Conservation (phyloP, 176 grass and related monocot species). For the Alloteropsis semialata region DNA sequence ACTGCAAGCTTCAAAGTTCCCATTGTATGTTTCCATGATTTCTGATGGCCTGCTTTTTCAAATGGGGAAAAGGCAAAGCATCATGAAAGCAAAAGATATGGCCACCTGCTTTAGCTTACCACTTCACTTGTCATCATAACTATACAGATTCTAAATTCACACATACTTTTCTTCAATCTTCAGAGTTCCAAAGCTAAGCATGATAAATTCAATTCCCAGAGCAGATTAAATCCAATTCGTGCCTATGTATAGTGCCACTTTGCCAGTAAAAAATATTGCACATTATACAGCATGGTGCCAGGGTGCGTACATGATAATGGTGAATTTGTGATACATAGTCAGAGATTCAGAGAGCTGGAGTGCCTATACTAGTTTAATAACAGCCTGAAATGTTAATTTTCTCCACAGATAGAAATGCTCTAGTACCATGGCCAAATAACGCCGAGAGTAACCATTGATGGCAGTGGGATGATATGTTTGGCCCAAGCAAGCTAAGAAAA, state of each 20-base stretch:
- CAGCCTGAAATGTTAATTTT: background rate
- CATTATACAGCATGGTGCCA: background rate
- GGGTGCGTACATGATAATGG: background rate
- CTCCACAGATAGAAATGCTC: background rate
- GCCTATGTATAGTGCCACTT: background rate
- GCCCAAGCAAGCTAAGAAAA: background rate
- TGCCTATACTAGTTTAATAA: background rate
- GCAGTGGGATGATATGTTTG: background rate
- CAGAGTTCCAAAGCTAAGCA: background rate
- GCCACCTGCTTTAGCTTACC: background rate
- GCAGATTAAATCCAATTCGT: background rate
- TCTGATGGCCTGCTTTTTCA: background rate
- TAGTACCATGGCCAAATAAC: background rate
- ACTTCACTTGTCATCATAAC: background rate
- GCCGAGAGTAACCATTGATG: background rate
- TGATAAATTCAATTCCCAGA: background rate
- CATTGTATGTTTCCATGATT: background rate
- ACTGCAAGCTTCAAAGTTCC: background rate
- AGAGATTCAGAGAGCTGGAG: too few relatives aligned
- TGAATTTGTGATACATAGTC: background rate
- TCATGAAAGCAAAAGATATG: conserved; percentile 25
- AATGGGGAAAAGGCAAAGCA: background rate
- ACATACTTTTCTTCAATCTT: background rate
- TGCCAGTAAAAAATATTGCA: background rate
- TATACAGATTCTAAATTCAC: background rate